phyloP scores from a whole-genome alignment of 305 asterid genomes.

The Solanum hybrid region DNA sequence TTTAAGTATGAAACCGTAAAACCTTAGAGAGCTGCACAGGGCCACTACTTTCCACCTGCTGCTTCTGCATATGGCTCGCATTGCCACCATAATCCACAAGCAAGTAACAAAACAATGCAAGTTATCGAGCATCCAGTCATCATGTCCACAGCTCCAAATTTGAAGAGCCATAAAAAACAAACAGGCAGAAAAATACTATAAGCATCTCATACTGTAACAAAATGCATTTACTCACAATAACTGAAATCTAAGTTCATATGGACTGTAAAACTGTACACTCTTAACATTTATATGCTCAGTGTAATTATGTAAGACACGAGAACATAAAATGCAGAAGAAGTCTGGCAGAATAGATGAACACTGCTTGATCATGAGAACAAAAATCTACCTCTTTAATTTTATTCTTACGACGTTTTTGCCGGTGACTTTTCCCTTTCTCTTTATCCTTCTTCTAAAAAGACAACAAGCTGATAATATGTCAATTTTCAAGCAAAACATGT shows the following conservation, averaged over 20 bases:
- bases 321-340: not conserved
- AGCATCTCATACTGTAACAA: conserved; percentile 26
- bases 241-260: not conserved
- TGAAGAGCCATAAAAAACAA: conserved; percentile 60
- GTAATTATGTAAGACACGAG: not conserved
- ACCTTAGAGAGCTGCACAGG: conserved; percentile 98
- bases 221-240: not conserved
- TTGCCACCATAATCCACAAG: conserved; percentile 56
- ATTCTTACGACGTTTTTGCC: conserved; percentile 54
- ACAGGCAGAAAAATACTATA: conserved; percentile 59
- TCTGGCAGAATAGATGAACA: not conserved
- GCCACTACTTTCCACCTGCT: conserved; percentile 62
- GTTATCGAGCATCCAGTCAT: conserved; percentile 45
- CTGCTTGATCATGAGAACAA: not conserved
- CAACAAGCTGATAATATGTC: conserved; percentile 14
- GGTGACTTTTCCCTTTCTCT: conserved; percentile 48
- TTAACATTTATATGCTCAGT: not conserved
- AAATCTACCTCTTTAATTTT: conserved; percentile 71
- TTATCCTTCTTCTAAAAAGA: conserved; percentile 62
- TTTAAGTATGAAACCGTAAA: not conserved
- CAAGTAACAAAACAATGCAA: conserved; percentile 46
- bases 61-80: conserved; percentile 80
- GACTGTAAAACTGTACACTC: not conserved
- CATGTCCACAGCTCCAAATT: conserved; percentile 97
- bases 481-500: not conserved